A percentile compares a stretch with the other conserved stretches of the same genome.
Conservation (phyloP, 768 basidiomycete genomes). For the Candolleomyces efflorescens region DNA sequence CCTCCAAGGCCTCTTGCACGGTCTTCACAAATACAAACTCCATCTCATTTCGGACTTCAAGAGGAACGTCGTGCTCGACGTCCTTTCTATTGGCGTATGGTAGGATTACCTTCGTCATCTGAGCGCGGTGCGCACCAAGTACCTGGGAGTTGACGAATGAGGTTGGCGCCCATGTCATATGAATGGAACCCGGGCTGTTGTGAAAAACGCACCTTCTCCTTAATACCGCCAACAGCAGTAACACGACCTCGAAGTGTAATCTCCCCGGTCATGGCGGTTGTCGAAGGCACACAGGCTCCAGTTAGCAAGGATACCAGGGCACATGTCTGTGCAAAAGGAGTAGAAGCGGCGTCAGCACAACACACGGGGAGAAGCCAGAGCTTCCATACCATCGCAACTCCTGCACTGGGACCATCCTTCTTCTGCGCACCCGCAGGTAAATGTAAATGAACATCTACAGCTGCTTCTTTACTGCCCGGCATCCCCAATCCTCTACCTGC, state of each 20-base stretch:
- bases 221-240: slow-evolving; percentile 85
- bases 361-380: background rate
- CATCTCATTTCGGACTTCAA: slow-evolving; percentile 68
- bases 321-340: slow-evolving; percentile 49
- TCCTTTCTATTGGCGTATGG: slow-evolving; percentile 85
- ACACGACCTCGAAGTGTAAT: slow-evolving; percentile 82
- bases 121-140: slow-evolving; percentile 84
- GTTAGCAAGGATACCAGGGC: slow-evolving; percentile 85
- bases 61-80: slow-evolving; percentile 79
- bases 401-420: slow-evolving; percentile 93
- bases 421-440: slow-evolving; percentile 87
- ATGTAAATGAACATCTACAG: slow-evolving; percentile 84
- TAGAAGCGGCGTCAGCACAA: background rate
- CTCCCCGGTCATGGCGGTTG: slow-evolving; percentile 90
- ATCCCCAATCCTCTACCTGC: slow-evolving; percentile 33
- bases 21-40: slow-evolving; percentile 80
- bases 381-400: slow-evolving; percentile 71
- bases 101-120: slow-evolving; percentile 77
- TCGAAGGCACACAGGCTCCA: slow-evolving; percentile 65
- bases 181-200: background rate
- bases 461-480: slow-evolving; percentile 7
- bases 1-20: slow-evolving; percentile 76
- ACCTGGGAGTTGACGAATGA: slow-evolving; percentile 21
- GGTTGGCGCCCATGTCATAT: background rate
- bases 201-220: slow-evolving; percentile 71